A percentile compares a stretch with the other conserved stretches of the same genome.
Conservation (phyloP, 176 grass and related monocot genomes). For the Triticum monococcum region DNA sequence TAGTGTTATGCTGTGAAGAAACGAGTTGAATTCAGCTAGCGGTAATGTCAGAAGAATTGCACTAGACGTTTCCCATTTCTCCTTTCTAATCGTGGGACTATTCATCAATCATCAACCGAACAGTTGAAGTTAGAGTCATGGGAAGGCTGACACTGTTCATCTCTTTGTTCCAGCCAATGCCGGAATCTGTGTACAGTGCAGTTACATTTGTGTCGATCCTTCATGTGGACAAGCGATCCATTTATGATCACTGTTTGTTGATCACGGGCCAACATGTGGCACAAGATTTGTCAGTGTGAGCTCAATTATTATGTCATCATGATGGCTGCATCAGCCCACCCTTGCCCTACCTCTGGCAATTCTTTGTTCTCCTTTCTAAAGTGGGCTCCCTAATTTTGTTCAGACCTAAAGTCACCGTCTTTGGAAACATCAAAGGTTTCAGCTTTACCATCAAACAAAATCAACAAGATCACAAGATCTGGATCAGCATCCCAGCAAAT, state of each 20-base stretch:
- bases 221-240: background rate
- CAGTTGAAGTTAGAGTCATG: background rate
- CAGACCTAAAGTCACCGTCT: background rate
- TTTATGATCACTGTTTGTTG: constrained; percentile 6
- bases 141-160: background rate
- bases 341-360: background rate
- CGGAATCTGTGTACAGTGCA: constrained; percentile 13
- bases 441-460: background rate
- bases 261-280: background rate
- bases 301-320: background rate
- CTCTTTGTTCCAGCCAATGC: background rate
- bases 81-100: background rate
- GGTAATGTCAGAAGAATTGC: background rate
- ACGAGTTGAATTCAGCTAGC: background rate
- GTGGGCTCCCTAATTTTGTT: constrained; percentile 6
- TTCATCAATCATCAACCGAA: background rate
- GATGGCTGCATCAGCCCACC: background rate
- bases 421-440: constrained; percentile 1
- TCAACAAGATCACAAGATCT: background rate
- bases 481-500: background rate
- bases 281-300: constrained; percentile 25
- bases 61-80: background rate
- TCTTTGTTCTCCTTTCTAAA: background rate
- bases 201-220: constrained; percentile 13
- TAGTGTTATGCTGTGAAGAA: background rate